Evolutionary conservation across 2,329 filamentous ascomycete genomes (phyloP).

Genomic region (Penicillium paneum): DNA sequence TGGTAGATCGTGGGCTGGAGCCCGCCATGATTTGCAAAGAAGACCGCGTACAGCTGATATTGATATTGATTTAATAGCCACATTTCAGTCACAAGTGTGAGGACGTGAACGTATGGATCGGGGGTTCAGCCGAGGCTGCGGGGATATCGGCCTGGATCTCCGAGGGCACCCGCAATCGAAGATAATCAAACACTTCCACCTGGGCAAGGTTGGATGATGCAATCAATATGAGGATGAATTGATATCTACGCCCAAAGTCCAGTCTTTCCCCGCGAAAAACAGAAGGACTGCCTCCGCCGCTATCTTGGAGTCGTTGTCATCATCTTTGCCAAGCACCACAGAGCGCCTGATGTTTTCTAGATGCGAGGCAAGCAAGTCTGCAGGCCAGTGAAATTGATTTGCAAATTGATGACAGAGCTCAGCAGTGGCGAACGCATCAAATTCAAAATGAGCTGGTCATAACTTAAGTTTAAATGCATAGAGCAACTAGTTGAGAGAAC

Average conservation of each 20-base stretch:
- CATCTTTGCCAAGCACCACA: slow-evolving; percentile 7
- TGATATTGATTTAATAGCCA: background rate
- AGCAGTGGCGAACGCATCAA: slow-evolving; percentile 21
- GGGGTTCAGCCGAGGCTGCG: background rate
- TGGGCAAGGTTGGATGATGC: background rate
- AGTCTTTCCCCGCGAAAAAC: slow-evolving; percentile 23
- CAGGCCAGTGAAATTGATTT: slow-evolving; percentile 16
- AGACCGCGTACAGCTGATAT: background rate
- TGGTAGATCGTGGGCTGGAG: slow-evolving; percentile 5
- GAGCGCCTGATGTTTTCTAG: slow-evolving; percentile 17
- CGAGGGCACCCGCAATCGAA: slow-evolving; percentile 1
- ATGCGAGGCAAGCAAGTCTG: slow-evolving; percentile 7
- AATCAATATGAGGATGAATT: background rate
- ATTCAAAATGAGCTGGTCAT: too few species aligned
- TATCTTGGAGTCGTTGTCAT: slow-evolving; percentile 25
- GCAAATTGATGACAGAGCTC: slow-evolving; percentile 23
- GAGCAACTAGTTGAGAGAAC: too few species aligned
- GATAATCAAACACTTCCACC: too few species aligned
- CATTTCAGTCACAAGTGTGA: background rate
- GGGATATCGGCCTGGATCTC: background rate
- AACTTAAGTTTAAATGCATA: too few species aligned
- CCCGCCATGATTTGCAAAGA: background rate
- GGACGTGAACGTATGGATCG: background rate
- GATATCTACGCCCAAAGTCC: too few species aligned
- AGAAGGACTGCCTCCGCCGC: slow-evolving; percentile 28